A percentile compares a stretch with the other conserved stretches of the same genome.
Conservation (phyloP, 164 flowering plant species). For the Stephania japonica region DNA sequence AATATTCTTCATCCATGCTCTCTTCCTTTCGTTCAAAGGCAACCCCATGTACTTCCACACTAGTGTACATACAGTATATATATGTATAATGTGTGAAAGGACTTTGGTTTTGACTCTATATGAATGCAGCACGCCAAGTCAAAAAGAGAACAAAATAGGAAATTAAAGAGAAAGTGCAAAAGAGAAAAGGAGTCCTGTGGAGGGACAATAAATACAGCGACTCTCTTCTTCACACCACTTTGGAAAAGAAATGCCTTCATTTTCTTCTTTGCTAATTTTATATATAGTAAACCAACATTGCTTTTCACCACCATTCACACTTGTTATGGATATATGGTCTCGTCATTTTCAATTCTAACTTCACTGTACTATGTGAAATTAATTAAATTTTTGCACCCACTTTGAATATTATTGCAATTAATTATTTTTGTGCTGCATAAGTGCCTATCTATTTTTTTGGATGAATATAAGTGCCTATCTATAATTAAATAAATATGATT, state of each 20-base stretch:
- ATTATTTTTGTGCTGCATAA: too few species aligned
- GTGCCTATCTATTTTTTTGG: too few species aligned
- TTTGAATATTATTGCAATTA: background rate
- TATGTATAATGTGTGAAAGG: constrained; percentile 3
- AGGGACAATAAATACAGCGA: background rate
- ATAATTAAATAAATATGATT: too few species aligned
- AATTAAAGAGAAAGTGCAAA: background rate
- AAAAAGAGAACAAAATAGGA: background rate
- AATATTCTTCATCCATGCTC: constrained; percentile 1
- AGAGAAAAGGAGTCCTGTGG: background rate
- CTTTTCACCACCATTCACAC: background rate
- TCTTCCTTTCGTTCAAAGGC: background rate
- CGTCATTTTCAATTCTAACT: background rate
- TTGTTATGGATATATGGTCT: background rate
- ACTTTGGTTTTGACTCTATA: background rate
- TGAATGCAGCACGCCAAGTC: constrained; percentile 3
- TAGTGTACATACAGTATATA: too few species aligned
- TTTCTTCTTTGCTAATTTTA: background rate
- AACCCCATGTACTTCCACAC: background rate
- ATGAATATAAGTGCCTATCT: too few species aligned
- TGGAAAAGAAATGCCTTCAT: background rate
- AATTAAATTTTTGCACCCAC: background rate
- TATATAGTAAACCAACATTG: background rate
- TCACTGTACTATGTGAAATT: background rate
- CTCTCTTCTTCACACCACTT: background rate